Evolutionary conservation across 148 eudicot species (phyloP).

Genomic region (Fagopyrum homotropicum): DNA sequence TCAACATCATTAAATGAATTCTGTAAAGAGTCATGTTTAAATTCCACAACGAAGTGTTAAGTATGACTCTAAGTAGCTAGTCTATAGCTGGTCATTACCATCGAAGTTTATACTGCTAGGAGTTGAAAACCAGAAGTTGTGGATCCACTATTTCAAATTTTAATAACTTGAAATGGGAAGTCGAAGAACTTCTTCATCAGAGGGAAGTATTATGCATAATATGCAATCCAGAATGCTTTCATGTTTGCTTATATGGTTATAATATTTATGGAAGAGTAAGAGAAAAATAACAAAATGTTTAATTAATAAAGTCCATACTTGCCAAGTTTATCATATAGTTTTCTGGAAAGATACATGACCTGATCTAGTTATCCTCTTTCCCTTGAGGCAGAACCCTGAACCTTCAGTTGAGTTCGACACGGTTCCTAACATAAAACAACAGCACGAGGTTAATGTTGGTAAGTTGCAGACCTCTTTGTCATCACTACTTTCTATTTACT

Average conservation of each 20-base stretch:
- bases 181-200: neutral
- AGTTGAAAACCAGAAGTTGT: no score
- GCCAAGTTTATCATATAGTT: neutral
- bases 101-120: no score
- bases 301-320: neutral
- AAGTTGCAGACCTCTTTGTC: constrained; percentile 19
- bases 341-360: neutral
- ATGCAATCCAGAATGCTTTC: neutral
- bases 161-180: no score
- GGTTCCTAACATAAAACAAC: constrained; percentile 72
- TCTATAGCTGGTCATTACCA: no score
- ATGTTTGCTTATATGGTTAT: neutral
- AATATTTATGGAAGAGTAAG: neutral
- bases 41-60: no score
- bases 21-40: no score
- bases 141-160: neutral
- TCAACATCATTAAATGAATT: no score
- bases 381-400: constrained; percentile 62
- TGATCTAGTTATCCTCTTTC: neutral
- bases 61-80: no score
- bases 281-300: neutral
- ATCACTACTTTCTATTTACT: neutral
- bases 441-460: constrained; percentile 92
- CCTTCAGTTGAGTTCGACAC: constrained; percentile 85
- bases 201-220: neutral